These are phyloP conservation scores for Geoglossum cookeanum DNA, from an alignment of 2,329 filamentous ascomycete species.

Conservation along the genomic window DNA sequence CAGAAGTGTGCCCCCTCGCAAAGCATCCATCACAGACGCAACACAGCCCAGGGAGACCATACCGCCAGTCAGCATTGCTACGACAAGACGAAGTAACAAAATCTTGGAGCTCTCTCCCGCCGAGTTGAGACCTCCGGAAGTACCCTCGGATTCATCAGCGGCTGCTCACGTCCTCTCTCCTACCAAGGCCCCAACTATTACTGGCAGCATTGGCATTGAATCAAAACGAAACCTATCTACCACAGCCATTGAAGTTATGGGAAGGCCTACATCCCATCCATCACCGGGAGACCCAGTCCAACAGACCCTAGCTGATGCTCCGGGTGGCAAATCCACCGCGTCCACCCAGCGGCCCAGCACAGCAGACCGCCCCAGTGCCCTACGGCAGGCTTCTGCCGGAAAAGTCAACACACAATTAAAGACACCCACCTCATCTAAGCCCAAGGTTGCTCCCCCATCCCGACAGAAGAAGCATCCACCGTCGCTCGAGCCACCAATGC, in stretches of 20 bases:
- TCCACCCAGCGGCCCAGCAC: background rate
- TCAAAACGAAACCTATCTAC: background rate
- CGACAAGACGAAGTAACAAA: conserved; percentile 4
- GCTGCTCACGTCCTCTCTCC: background rate
- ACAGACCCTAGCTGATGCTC: background rate
- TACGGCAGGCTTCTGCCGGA: conserved; percentile 4
- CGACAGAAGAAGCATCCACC: conserved; percentile 9
- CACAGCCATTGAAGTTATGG: background rate
- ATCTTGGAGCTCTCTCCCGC: conserved; percentile 2
- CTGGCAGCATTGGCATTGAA: background rate
- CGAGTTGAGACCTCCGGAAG: conserved; percentile 2
- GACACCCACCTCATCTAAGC: background rate
- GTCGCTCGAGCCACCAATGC: conserved; percentile 12
- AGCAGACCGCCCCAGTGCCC: background rate
- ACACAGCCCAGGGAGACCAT: background rate
- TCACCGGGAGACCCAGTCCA: background rate
- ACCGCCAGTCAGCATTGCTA: background rate
- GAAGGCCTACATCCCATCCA: background rate
- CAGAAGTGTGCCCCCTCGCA: background rate
- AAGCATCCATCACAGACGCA: background rate
- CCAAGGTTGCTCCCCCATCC: background rate
- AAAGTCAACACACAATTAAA: conserved; percentile 4
- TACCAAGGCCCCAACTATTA: background rate
- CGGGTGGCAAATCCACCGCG: background rate
- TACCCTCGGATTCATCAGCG: background rate